Evolutionary conservation across 257 asterid genomes (phyloP).

Genomic region (Handroanthus guayacan): DNA sequence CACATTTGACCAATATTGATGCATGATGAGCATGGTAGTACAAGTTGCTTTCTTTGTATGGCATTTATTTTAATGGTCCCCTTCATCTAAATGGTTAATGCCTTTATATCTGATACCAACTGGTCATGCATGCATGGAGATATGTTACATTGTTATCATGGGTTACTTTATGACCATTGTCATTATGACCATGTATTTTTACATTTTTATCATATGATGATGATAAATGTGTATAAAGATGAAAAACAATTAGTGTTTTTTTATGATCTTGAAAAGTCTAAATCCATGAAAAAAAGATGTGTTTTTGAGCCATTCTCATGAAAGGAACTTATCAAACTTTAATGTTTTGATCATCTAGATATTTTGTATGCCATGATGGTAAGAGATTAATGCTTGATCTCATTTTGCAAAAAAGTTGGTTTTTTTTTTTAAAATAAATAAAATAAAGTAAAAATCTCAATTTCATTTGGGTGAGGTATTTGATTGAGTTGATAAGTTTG

Average conservation of each 20-base stretch:
- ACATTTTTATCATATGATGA: conserved; percentile 15
- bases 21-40: conserved; percentile 18
- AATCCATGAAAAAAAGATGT: conserved; percentile 16
- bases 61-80: conserved; percentile 41
- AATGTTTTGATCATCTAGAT: neutral
- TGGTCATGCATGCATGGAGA: conserved; percentile 32
- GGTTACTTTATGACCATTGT: conserved; percentile 33
- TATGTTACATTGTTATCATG: conserved; percentile 44
- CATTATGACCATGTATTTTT: neutral
- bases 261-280: conserved; percentile 22
- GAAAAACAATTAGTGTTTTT: neutral
- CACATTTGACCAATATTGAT: neutral
- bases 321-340: conserved; percentile 29
- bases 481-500: too few relatives aligned
- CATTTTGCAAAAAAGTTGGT: too few relatives aligned
- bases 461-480: too few relatives aligned
- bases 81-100: conserved; percentile 18
- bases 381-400: too few relatives aligned
- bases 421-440: too few relatives aligned
- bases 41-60: conserved; percentile 28
- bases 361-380: neutral
- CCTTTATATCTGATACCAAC: conserved; percentile 26
- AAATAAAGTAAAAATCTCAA: too few relatives aligned
- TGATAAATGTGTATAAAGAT: neutral
- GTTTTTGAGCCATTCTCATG: conserved; percentile 20